Conservation (phyloP, 306 rosid species). For the Castanopsis chinensis region DNA sequence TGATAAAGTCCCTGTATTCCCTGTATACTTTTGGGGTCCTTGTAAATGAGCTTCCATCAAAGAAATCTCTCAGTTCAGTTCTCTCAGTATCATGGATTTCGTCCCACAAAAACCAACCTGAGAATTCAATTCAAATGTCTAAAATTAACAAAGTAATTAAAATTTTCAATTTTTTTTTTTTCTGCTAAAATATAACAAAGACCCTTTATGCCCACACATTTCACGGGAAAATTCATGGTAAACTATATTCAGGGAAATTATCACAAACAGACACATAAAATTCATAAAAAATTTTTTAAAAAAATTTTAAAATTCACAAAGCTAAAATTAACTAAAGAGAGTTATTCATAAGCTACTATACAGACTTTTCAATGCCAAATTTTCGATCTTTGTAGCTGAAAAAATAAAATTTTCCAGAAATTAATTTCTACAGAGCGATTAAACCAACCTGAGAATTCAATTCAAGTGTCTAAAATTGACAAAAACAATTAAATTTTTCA, state of each 20-base stretch:
- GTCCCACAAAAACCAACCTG: conserved; percentile 97
- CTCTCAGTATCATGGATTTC: conserved; percentile 82
- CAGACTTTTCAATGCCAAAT: neutral
- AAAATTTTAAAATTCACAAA: neutral
- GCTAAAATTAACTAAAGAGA: neutral
- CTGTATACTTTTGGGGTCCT: conserved; percentile 72
- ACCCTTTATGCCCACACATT: neutral
- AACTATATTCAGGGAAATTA: neutral
- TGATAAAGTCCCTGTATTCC: conserved; percentile 83
- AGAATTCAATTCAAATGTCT: neutral
- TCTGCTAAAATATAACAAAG: neutral
- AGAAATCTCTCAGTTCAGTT: conserved; percentile 60
- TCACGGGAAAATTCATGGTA: neutral
- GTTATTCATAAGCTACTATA: neutral
- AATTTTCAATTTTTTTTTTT: neutral
- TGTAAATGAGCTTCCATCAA: conserved; percentile 66
- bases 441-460: too few relatives aligned
- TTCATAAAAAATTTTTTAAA: neutral
- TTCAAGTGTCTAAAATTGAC: too few relatives aligned
- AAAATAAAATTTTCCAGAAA: too few relatives aligned
- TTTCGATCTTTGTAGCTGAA: neutral
- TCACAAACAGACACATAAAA: too few relatives aligned
- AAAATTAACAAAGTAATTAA: neutral
- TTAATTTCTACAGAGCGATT: too few relatives aligned
- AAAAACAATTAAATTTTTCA: neutral